Conservation (phyloP, 208 protist species). For the Trichomonas tenax region DNA sequence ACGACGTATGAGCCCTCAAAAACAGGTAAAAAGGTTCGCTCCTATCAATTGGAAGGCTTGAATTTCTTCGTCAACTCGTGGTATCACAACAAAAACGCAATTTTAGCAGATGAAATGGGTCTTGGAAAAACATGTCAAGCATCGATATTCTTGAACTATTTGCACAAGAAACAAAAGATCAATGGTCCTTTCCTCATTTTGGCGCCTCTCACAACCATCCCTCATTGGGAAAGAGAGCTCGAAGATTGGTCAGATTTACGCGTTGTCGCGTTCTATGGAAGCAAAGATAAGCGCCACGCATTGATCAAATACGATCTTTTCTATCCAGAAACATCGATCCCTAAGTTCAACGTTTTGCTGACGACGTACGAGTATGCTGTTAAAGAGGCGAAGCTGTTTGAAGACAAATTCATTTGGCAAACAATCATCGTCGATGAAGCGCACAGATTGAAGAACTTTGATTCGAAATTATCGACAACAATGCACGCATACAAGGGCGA, state of each 20-base stretch:
- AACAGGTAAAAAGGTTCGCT: conserved; percentile 24
- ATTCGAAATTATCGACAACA: neutral
- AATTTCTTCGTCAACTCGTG: conserved; percentile 41
- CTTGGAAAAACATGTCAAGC: conserved; percentile 37
- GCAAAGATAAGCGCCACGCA: neutral
- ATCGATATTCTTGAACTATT: neutral
- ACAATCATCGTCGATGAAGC: conserved; percentile 40
- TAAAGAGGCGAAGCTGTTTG: conserved; percentile 20
- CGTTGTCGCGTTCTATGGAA: conserved; percentile 22
- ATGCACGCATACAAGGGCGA: neutral
- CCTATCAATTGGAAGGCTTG: conserved; percentile 39
- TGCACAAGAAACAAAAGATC: neutral
- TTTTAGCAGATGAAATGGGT: conserved; percentile 46
- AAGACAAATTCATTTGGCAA: conserved; percentile 29
- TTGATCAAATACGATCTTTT: conserved; percentile 13
- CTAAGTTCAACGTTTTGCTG: neutral
- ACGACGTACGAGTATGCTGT: conserved; percentile 35
- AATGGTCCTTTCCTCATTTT: conserved; percentile 39
- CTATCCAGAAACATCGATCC: neutral
- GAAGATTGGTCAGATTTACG: conserved; percentile 25
- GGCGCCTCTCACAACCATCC: conserved; percentile 42
- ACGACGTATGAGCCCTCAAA: neutral
- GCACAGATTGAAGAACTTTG: conserved; percentile 38
- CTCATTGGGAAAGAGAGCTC: conserved; percentile 37
- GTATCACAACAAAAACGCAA: conserved; percentile 27